Conservation (phyloP, 2,329 filamentous ascomycete species). For the Tolypocladium inflatum region DNA sequence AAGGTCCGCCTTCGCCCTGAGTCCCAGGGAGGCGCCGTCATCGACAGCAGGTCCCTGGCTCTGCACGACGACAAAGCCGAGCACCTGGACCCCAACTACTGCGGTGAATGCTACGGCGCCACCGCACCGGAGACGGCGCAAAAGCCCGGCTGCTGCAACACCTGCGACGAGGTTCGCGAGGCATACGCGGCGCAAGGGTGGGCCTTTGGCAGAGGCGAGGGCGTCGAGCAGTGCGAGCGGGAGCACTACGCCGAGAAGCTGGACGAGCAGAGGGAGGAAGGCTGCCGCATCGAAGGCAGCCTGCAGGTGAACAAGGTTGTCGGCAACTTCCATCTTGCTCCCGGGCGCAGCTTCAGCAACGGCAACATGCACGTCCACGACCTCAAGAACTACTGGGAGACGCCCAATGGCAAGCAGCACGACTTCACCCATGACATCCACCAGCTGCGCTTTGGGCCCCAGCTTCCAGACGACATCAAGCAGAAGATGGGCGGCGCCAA, state of each 20-base stretch:
- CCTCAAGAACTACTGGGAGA: conserved; percentile 87
- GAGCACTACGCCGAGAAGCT: conserved; percentile 90
- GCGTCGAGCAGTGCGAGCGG: conserved; percentile 88
- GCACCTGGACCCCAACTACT: conserved; percentile 88
- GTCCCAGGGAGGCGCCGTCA: conserved; percentile 64
- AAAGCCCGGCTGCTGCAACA: conserved; percentile 92
- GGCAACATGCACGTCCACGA: conserved; percentile 98
- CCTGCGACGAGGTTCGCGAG: conserved; percentile 91
- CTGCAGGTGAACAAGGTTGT: conserved; percentile 97
- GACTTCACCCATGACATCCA: conserved; percentile 88
- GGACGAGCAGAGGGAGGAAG: conserved; percentile 80
- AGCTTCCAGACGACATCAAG: conserved; percentile 64
- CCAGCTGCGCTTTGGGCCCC: conserved; percentile 83
- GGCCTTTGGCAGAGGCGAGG: conserved; percentile 88
- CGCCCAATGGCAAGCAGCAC: conserved; percentile 58
- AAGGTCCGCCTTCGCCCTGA: conserved; percentile 74
- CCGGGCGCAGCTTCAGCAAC: conserved; percentile 90
- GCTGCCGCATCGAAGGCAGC: conserved; percentile 85
- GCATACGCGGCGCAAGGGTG: conserved; percentile 85
- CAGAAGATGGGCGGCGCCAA: conserved; percentile 46
- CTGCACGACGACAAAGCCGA: conserved; percentile 56
- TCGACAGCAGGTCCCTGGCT: conserved; percentile 59
- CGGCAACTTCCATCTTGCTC: conserved; percentile 97
- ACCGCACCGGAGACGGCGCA: conserved; percentile 56
- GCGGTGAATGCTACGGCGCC: conserved; percentile 87